Conservation (phyloP, 176 grass and related monocot species). For the Zoysia japonica region DNA sequence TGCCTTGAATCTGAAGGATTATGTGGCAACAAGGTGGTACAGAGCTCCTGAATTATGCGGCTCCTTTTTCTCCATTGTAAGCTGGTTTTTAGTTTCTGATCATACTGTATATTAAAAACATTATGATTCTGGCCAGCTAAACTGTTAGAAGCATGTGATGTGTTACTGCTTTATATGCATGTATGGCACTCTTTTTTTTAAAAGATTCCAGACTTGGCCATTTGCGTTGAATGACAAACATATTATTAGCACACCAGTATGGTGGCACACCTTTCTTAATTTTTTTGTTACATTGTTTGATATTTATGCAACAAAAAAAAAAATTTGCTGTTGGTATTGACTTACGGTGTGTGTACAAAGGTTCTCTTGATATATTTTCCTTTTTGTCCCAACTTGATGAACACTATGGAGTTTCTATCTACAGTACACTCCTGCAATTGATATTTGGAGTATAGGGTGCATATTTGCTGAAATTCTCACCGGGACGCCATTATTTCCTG, state of each 20-base stretch:
- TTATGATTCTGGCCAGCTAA: constrained; percentile 3
- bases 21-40: constrained; percentile 98
- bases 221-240: constrained; percentile 12
- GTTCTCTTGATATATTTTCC: constrained; percentile 14
- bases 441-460: constrained; percentile 92
- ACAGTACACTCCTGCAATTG: constrained; percentile 69
- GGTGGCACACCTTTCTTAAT: neutral
- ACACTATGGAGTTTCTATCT: neutral
- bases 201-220: neutral
- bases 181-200: neutral
- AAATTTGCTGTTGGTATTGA: too few relatives aligned
- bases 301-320: too few relatives aligned
- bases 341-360: neutral
- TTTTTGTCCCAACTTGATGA: constrained; percentile 5
- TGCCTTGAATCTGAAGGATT: constrained; percentile 68
- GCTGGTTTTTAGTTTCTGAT: constrained; percentile 35
- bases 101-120: neutral
- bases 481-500: constrained; percentile 62
- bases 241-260: neutral
- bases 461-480: constrained; percentile 80
- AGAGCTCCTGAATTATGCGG: constrained; percentile 96
- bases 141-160: neutral
- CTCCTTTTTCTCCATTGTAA: constrained; percentile 91
- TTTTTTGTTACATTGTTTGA: neutral
- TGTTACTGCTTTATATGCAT: neutral